These are phyloP conservation scores for Kalmanozyma brasiliensis DNA, from an alignment of 1,284 basidiomycete species.

Conservation along the genomic window DNA sequence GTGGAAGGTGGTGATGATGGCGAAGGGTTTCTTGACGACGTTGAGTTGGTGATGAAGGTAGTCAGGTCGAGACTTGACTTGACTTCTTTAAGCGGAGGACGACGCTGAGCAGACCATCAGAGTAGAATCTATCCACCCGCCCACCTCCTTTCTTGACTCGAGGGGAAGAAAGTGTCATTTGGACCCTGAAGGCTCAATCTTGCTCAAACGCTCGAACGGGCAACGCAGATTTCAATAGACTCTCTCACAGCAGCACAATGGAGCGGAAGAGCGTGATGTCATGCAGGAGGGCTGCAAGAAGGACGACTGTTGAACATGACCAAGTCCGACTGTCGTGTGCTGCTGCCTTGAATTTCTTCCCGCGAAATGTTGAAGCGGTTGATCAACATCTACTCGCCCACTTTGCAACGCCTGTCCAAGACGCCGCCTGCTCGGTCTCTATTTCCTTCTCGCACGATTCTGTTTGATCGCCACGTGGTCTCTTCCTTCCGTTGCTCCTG, in stretches of 20 bases:
- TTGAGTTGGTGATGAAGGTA: slow-evolving; percentile 13
- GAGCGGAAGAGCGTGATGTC: slow-evolving; percentile 23
- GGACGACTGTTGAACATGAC: background rate
- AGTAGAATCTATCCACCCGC: slow-evolving; percentile 37
- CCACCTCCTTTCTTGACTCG: slow-evolving; percentile 7
- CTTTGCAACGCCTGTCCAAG: slow-evolving; percentile 9
- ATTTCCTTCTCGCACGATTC: slow-evolving; percentile 8
- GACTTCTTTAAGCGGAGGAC: slow-evolving; percentile 14
- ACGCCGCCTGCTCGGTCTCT: no score
- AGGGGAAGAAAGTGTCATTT: slow-evolving; percentile 1
- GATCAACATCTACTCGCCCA: slow-evolving; percentile 30
- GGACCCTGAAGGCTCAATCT: slow-evolving; percentile 32
- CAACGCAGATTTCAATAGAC: slow-evolving; percentile 14
- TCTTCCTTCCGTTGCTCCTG: no score
- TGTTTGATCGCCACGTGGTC: no score
- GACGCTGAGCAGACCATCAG: background rate
- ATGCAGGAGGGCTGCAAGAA: slow-evolving; percentile 23
- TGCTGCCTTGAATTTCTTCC: slow-evolving; percentile 19
- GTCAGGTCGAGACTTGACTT: background rate
- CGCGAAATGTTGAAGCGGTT: slow-evolving; percentile 7
- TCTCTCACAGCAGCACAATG: slow-evolving; percentile 7
- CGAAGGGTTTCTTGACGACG: slow-evolving; percentile 13
- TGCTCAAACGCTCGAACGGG: slow-evolving; percentile 17
- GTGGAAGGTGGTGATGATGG: slow-evolving; percentile 5
- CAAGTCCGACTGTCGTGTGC: background rate